Evolutionary conservation across 352 stramenopile genomes (phyloP).

Genomic region (Albugo candida): DNA sequence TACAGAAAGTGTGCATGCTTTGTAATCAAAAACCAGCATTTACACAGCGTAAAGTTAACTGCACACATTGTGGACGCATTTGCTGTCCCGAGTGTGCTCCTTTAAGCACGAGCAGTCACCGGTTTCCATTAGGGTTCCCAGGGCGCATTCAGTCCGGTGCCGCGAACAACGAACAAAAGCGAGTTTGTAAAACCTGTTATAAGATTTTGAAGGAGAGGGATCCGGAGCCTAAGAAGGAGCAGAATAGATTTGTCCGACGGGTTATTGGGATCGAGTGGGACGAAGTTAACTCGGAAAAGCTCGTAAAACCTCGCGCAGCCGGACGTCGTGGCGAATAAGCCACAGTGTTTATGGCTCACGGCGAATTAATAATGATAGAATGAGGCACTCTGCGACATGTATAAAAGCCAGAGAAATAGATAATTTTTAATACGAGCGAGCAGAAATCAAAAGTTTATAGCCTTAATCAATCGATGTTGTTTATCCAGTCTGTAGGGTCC

Average conservation of each 20-base stretch:
- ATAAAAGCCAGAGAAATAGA: too few relatives aligned
- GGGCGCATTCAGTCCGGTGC: conserved; percentile 49
- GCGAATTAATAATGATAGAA: too few relatives aligned
- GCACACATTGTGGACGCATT: conserved; percentile 64
- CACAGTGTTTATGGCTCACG: too few relatives aligned
- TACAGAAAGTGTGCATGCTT: conserved; percentile 64
- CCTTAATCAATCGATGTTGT: too few relatives aligned
- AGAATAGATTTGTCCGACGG: conserved; percentile 42
- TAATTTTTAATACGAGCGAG: too few relatives aligned
- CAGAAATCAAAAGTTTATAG: too few relatives aligned
- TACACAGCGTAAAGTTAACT: conserved; percentile 64
- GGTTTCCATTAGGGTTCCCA: conserved; percentile 71
- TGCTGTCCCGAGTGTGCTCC: conserved; percentile 52
- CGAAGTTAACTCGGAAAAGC: conserved; percentile 78
- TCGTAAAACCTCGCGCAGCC: conserved; percentile 20
- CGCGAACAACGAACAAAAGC: conserved; percentile 38
- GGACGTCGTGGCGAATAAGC: conserved; percentile 31
- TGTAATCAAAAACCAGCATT: conserved; percentile 78
- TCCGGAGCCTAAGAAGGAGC: conserved; percentile 36
- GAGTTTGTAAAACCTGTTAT: conserved; percentile 76
- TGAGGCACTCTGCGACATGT: too few relatives aligned
- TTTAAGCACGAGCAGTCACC: conserved; percentile 43
- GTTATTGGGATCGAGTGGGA: conserved; percentile 78
- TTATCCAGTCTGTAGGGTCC: too few relatives aligned
- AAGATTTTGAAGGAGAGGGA: conserved; percentile 69